Evolutionary conservation across 2,329 filamentous ascomycete species (phyloP), one percentile per base, ranked within the genome.

Genomic region (Ascochyta koolunga): DNA sequence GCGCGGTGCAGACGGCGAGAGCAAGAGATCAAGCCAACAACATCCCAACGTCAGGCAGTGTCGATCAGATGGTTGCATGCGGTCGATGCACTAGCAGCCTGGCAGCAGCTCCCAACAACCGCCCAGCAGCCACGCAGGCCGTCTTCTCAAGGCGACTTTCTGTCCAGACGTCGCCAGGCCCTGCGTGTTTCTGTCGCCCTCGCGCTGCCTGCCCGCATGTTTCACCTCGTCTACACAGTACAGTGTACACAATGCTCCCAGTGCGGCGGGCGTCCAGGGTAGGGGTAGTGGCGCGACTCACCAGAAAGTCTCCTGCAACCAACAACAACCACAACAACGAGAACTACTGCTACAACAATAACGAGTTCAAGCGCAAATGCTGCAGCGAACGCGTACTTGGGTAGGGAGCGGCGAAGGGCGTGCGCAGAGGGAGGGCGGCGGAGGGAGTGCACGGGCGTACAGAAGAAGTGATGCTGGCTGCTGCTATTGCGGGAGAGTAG

Each of bases 381-480:
- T 13, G 13, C 13, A 11, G 38, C 50, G 18, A 25, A 31, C 40
- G 32, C 33, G 47, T 24, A 35, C 5, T 6, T 8, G 22, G 22
- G 22, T 8, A 8, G 42, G 22, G 40, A 44, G 33, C 33, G 38
- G 43, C 45, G 15, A 49, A 49, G 35, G 39, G 33, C 29, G 40
- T 18, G 42, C 44, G 40, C 39, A 48, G 51, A 54, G 51, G 50
- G 51, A 48, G n/a, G 27, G 45, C 16, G 38, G 27, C 25, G 54
- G 52, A 48, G 46, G 31, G 39, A 25, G 22, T 32, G 52, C 45
- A 64, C 63, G 58, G 62, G 57, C 58, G 56, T 21, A 48, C 35
- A 58, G 61, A 54, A 52, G 50, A 48, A 16, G 29, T 60, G 49
- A 54, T 54, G 61, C 58, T 55, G 33, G 15, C 22, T 60, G 49